Conservation (phyloP, 768 basidiomycete genomes). For the Russula sp. region DNA sequence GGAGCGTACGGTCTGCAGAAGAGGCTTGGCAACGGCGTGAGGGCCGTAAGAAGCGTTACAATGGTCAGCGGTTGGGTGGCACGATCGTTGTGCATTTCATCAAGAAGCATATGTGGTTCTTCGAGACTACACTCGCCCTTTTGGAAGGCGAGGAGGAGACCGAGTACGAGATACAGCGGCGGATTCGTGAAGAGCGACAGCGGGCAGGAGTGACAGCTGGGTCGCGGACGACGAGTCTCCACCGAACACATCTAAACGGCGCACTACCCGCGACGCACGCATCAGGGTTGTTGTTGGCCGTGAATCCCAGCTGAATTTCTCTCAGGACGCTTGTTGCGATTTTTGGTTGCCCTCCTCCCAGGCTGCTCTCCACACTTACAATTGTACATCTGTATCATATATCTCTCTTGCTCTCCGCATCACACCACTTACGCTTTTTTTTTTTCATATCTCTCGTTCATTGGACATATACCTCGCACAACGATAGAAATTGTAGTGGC, state of each 20-base stretch:
- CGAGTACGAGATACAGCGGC: conserved; percentile 34
- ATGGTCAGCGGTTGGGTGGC: conserved; percentile 72
- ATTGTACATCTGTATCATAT: conserved; percentile 20
- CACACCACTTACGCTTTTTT: background rate
- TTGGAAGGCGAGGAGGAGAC: conserved; percentile 73
- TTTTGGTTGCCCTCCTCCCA: background rate
- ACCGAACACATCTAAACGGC: background rate
- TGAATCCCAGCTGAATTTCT: background rate
- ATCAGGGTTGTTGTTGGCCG: background rate
- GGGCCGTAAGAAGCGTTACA: conserved; percentile 59
- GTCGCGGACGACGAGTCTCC: background rate
- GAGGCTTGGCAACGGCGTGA: conserved; percentile 71
- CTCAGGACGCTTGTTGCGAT: background rate
- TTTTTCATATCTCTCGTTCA: background rate
- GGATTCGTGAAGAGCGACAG: conserved; percentile 1
- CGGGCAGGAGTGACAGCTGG: background rate
- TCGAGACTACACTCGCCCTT: conserved; percentile 87
- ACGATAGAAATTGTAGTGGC: background rate
- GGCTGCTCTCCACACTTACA: conserved; percentile 2
- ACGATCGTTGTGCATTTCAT: conserved; percentile 96
- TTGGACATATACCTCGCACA: conserved; percentile 1
- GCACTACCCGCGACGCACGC: background rate
- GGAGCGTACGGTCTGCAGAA: conserved; percentile 50
- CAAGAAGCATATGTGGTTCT: conserved; percentile 95
- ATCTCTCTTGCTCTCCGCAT: conserved; percentile 1